A percentile compares a stretch with the other conserved stretches of the same genome.
These are phyloP conservation scores for Cymbopogon flexuosus DNA, from an alignment of 202 grass and related monocot species.

Conservation along the genomic window DNA sequence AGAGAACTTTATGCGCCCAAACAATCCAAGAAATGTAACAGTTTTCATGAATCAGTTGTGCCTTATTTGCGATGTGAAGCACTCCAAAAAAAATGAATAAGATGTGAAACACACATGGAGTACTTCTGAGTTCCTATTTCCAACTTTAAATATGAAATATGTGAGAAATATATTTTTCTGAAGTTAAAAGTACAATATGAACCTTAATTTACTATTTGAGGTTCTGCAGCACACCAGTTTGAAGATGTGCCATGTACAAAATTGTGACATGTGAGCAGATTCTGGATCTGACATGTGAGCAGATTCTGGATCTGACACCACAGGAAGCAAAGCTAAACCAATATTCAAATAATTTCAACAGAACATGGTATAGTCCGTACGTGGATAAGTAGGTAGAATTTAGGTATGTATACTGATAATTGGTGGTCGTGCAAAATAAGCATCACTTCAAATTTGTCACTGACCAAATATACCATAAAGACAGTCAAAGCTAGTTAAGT, in stretches of 20 bases:
- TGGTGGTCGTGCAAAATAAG: background rate
- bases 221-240: background rate
- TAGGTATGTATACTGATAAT: background rate
- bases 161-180: background rate
- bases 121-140: background rate
- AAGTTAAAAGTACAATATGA: background rate
- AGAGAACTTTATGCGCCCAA: slow-evolving; percentile 8
- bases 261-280: background rate
- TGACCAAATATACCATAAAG: background rate
- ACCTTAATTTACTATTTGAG: slow-evolving; percentile 19
- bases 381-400: background rate
- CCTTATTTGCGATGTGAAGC: background rate
- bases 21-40: background rate
- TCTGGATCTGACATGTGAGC: background rate
- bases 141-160: background rate
- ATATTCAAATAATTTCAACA: background rate
- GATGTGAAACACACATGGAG: background rate
- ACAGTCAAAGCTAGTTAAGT: background rate
- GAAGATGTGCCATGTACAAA: background rate
- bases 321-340: background rate
- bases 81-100: background rate
- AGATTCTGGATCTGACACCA: background rate
- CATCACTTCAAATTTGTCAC: background rate
- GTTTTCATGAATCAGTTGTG: background rate
- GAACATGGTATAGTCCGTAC: background rate